Conservation (phyloP, 2,329 filamentous ascomycete genomes). For the Cladosporium sp. region DNA sequence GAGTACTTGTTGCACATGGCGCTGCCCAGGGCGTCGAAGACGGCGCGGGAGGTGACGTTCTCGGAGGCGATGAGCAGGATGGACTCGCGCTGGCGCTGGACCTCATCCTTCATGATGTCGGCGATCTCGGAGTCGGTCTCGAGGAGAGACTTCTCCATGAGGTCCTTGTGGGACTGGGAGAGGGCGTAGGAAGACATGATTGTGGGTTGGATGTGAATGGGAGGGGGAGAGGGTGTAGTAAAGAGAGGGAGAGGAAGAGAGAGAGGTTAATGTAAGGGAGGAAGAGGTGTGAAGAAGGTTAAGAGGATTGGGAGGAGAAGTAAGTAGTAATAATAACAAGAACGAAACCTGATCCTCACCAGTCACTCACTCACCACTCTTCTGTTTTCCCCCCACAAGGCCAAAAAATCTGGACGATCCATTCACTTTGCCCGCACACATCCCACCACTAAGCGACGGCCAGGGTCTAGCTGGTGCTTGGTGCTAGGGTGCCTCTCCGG, state of each 20-base stretch:
- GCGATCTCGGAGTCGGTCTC: slow-evolving; percentile 93
- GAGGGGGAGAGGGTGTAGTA: not conserved
- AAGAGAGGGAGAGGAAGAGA: not conserved
- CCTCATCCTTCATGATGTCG: slow-evolving; percentile 93
- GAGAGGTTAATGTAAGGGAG: too few species aligned
- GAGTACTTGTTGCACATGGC: slow-evolving; percentile 97
- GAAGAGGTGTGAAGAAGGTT: too few species aligned
- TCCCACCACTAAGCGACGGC: too few species aligned
- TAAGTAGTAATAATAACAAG: too few species aligned
- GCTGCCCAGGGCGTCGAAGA: slow-evolving; percentile 93
- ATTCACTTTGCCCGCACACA: too few species aligned
- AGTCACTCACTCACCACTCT: too few species aligned
- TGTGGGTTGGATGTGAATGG: slow-evolving; percentile 3
- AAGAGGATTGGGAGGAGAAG: too few species aligned
- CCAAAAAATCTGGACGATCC: too few species aligned
- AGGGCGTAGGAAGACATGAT: slow-evolving; percentile 52
- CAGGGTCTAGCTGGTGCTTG: too few species aligned
- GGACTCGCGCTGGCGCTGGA: slow-evolving; percentile 95
- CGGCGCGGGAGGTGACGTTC: slow-evolving; percentile 97
- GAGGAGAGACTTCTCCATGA: slow-evolving; percentile 92
- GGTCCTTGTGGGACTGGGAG: slow-evolving; percentile 62
- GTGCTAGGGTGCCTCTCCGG: too few species aligned
- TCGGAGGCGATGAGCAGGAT: slow-evolving; percentile 98
- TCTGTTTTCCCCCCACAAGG: too few species aligned
- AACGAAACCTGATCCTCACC: too few species aligned